Percentiles rank a stretch among this genome's conserved stretches.
These are phyloP conservation scores for Silene vulgaris DNA, from an alignment of 179 eudicot species.

Conservation along the genomic window DNA sequence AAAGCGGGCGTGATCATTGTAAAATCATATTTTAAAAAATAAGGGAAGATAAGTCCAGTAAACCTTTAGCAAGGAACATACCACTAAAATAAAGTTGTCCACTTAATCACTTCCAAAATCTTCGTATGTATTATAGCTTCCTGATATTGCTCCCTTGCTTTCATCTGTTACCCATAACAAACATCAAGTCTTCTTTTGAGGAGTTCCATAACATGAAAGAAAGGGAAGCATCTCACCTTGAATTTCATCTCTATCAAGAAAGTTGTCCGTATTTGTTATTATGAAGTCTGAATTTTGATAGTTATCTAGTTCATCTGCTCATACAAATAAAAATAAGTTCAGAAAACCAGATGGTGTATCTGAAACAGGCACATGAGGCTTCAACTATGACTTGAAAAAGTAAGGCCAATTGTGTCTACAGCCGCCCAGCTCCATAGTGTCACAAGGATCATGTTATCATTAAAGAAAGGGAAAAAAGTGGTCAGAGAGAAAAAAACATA, in stretches of 20 bases:
- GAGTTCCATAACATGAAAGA: slow-evolving; percentile 3
- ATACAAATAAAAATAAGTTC: slow-evolving; percentile 18
- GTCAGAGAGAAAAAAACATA: slow-evolving; percentile 21
- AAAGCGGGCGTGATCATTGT: neutral
- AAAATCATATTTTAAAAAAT: slow-evolving; percentile 2
- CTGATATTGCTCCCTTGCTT: slow-evolving; percentile 55
- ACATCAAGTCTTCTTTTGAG: slow-evolving; percentile 21
- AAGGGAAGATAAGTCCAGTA: neutral
- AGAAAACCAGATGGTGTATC: slow-evolving; percentile 1
- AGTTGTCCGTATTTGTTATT: slow-evolving; percentile 45
- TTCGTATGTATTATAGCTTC: slow-evolving; percentile 57
- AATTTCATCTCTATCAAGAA: slow-evolving; percentile 49
- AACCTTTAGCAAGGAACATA: slow-evolving; percentile 2
- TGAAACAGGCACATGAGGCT: neutral
- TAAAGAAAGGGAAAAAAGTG: neutral
- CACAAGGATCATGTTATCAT: neutral
- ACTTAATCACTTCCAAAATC: slow-evolving; percentile 54
- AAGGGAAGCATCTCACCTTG: slow-evolving; percentile 44
- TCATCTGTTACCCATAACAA: slow-evolving; percentile 40
- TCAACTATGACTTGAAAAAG: slow-evolving; percentile 3
- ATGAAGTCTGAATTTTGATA: slow-evolving; percentile 59
- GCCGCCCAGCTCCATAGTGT: neutral
- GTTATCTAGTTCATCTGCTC: slow-evolving; percentile 54
- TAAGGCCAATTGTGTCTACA: neutral
- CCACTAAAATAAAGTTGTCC: slow-evolving; percentile 30